These are phyloP conservation scores for Cercis canadensis DNA, from an alignment of 306 rosid species.

Conservation along the genomic window DNA sequence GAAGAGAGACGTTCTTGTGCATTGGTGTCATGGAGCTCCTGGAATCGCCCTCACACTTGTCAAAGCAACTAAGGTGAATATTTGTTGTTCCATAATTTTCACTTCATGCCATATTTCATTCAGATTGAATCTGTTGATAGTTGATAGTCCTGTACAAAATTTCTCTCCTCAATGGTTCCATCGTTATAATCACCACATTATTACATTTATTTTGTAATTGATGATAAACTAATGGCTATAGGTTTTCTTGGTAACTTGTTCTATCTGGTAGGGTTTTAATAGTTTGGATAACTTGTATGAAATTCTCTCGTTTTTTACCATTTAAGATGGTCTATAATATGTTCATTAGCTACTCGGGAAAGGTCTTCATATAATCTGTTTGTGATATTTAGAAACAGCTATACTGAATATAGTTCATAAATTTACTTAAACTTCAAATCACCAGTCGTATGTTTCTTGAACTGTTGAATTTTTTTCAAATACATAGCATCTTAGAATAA, in stretches of 20 bases:
- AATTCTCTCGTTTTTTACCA: background rate
- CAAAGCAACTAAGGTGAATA: conserved; percentile 78
- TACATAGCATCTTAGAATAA: no score
- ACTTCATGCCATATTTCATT: no score
- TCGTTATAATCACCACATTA: conserved; percentile 15
- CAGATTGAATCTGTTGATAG: no score
- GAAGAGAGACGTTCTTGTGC: conserved; percentile 64
- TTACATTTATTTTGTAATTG: background rate
- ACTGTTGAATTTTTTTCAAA: no score
- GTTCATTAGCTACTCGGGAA: background rate
- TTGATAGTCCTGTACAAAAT: background rate
- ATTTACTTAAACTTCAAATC: no score
- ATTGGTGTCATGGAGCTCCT: conserved; percentile 91
- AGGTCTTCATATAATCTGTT: background rate
- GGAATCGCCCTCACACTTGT: conserved; percentile 78
- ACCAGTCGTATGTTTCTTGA: no score
- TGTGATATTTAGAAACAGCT: no score
- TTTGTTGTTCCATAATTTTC: conserved; percentile 5
- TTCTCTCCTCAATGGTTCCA: background rate
- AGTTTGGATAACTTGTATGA: background rate
- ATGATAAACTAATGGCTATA: conserved; percentile 11
- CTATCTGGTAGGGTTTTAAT: background rate
- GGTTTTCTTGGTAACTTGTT: conserved; percentile 19
- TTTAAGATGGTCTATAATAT: background rate
- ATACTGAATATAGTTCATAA: background rate